Evolutionary conservation across 73 alveolate species (phyloP).

Genomic region (Diophrys sp.): DNA sequence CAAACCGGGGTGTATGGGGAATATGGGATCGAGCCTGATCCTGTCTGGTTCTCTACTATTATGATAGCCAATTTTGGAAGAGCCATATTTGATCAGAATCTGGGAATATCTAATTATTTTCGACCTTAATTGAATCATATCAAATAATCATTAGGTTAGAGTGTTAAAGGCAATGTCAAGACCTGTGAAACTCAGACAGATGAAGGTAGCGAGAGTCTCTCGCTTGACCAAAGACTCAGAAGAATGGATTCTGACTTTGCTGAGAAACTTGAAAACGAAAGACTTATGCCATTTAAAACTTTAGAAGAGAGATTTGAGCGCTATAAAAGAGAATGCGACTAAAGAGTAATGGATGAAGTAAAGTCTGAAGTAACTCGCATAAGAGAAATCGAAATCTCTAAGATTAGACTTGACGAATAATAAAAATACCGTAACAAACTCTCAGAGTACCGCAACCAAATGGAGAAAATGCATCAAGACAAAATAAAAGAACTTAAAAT

Average conservation of each 20-base stretch:
- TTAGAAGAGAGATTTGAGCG: conserved; percentile 70
- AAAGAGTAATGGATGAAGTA: conserved; percentile 42
- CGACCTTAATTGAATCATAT: no score
- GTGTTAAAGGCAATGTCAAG: conserved; percentile 27
- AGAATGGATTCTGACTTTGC: conserved; percentile 22
- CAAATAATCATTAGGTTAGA: no score
- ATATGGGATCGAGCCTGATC: no score
- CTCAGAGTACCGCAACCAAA: conserved; percentile 53
- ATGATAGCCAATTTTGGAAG: no score
- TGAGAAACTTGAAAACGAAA: conserved; percentile 38
- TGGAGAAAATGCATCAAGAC: conserved; percentile 49
- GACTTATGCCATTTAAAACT: conserved; percentile 55
- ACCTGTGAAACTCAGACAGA: conserved; percentile 54
- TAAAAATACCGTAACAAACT: conserved; percentile 53
- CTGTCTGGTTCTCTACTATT: no score
- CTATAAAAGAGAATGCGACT: conserved; percentile 59
- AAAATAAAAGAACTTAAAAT: conserved; percentile 51
- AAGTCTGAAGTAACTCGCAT: conserved; percentile 51
- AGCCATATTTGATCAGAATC: no score
- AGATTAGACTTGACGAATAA: conserved; percentile 63
- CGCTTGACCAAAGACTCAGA: conserved; percentile 54
- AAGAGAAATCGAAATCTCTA: conserved; percentile 55
- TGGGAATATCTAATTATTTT: no score
- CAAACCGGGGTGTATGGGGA: no score
- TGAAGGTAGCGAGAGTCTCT: conserved; percentile 31